These are phyloP conservation scores for Salvia splendens DNA, from an alignment of 257 asterid genomes.

Conservation along the genomic window DNA sequence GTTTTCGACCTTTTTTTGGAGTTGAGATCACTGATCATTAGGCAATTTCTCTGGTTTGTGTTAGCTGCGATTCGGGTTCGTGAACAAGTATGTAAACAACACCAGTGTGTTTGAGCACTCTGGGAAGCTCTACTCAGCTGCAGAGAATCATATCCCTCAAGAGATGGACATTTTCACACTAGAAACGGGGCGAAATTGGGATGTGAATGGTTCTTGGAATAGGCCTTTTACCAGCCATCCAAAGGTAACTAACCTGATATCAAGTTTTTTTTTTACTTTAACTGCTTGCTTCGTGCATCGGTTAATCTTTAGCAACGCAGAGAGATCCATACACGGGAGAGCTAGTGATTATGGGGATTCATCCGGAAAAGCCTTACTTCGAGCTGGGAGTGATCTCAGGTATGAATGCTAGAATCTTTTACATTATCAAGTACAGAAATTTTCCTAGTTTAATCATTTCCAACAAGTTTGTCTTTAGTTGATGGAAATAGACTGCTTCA, in stretches of 20 bases:
- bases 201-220: slow-evolving; percentile 51
- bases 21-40: background rate
- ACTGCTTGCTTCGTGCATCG: background rate
- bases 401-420: slow-evolving; percentile 4
- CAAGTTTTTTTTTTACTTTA: background rate
- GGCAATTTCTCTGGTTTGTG: background rate
- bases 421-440: background rate
- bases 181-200: slow-evolving; percentile 55
- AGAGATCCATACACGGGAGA: slow-evolving; percentile 62
- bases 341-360: slow-evolving; percentile 59
- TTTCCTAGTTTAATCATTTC: background rate
- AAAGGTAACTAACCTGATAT: slow-evolving; percentile 41
- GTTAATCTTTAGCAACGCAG: slow-evolving; percentile 35
- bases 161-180: slow-evolving; percentile 52
- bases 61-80: slow-evolving; percentile 64
- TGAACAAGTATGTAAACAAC: slow-evolving; percentile 54
- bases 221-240: slow-evolving; percentile 81
- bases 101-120: slow-evolving; percentile 65
- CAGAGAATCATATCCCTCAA: slow-evolving; percentile 70
- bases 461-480: slow-evolving; percentile 37
- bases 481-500: slow-evolving; percentile 61
- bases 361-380: slow-evolving; percentile 54
- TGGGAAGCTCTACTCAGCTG: slow-evolving; percentile 54
- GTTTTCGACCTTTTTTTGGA: background rate
- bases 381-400: slow-evolving; percentile 72